Evolutionary conservation across 2,329 filamentous ascomycete species (phyloP), one percentile per base, ranked within the genome.

Genomic region (Decorospora gaudefroyi): DNA sequence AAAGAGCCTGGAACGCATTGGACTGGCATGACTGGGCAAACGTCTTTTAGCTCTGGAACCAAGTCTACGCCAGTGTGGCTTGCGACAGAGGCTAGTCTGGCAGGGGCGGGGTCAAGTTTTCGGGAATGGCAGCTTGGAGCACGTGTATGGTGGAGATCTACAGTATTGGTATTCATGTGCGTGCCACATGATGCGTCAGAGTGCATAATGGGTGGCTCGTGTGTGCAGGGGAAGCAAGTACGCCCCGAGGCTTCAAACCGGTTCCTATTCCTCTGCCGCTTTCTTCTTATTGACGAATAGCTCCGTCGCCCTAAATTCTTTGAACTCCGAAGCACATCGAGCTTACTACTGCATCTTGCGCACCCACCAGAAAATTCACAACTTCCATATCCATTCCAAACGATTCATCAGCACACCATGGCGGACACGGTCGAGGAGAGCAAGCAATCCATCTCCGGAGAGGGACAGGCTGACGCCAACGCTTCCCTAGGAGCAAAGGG

Each of bases 351-450:
- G 36, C 36, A 51, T 49, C 37, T 17, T 15, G 44, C 43, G 46
- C 45, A 38, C 33, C 21, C 28, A 40, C n/a, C 44, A 35, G 8
- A 29, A 37, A n/a, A n/a, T 13, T 32, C 40, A 46, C 41, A 41
- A 47, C 18, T 33, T 45, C 32, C 42, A 29, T 23, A 26, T 26
- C 35, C 31, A 10, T 41, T 38, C 19, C 38, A 18, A 15, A 42
- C 12, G 34, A 49, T n/a, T n/a, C 11, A 50, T 38, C 46, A 53
- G 17, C 48, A 53, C 55, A 67, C 43, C 48, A 70, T 70, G 67
- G 65, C 67, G 53, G 67, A 70, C 49, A 70, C 66, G 16, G 60
- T 63, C 46, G 67, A 69, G 45, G 67, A 70, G 51, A 66, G 52
- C 48, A 69, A 69, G 63, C 55, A 65, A 33, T 69, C 67, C 41